A percentile compares a stretch with the other conserved stretches of the same genome.
Evolutionary conservation across 1,284 basidiomycete species (phyloP).

Genomic region (Porodaedalea pini): DNA sequence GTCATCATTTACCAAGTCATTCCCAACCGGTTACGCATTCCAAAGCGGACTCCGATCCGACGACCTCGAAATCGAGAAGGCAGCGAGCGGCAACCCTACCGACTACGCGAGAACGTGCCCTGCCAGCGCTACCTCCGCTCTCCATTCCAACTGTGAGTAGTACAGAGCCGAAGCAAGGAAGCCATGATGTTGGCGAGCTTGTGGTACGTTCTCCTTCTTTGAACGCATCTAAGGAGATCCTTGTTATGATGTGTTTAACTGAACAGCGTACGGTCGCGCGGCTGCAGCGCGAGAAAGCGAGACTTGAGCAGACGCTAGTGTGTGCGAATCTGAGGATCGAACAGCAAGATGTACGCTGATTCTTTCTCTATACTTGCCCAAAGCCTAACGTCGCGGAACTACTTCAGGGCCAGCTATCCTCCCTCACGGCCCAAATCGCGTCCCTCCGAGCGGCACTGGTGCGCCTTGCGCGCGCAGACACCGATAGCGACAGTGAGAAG

Average conservation of each 20-base stretch:
- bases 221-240: neutral
- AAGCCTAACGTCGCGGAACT: neutral
- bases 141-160: neutral
- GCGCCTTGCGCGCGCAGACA: neutral
- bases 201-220: neutral
- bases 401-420: neutral
- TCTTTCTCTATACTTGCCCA: neutral
- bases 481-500: neutral
- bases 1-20: neutral
- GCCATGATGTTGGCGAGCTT: neutral
- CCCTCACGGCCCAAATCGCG: neutral
- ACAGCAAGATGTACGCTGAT: conserved; percentile 2
- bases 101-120: neutral
- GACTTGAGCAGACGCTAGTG: conserved; percentile 1
- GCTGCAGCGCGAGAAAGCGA: conserved; percentile 7
- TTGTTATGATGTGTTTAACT: neutral
- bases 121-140: neutral
- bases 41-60: neutral
- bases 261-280: neutral
- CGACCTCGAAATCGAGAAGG: neutral
- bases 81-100: neutral
- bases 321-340: neutral
- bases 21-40: neutral
- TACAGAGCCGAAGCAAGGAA: neutral
- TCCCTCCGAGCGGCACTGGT: neutral